Conservation (phyloP, 176 grass and related monocot genomes). For the Phoenix dactylifera region DNA sequence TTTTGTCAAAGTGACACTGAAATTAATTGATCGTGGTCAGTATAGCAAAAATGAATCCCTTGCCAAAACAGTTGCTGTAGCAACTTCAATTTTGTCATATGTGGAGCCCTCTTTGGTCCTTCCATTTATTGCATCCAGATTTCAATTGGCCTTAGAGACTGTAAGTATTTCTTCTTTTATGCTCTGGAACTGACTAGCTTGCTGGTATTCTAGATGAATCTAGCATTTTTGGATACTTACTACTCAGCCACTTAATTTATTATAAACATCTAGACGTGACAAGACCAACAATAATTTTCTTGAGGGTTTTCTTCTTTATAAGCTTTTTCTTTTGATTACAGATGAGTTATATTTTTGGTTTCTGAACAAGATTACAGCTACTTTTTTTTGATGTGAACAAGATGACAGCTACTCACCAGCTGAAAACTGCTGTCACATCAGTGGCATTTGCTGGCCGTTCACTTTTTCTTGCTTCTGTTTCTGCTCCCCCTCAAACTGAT, state of each 20-base stretch:
- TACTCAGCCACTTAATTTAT: too few species aligned
- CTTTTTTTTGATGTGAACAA: too few species aligned
- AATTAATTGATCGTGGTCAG: constrained; percentile 92
- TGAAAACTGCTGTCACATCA: constrained; percentile 89
- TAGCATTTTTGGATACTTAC: neutral
- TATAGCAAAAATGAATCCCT: constrained; percentile 90
- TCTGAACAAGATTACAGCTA: too few species aligned
- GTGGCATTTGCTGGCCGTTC: constrained; percentile 84
- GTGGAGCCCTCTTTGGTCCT: constrained; percentile 82
- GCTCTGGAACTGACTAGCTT: too few species aligned
- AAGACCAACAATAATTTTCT: too few species aligned
- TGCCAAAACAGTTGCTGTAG: constrained; percentile 74
- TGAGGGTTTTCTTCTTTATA: too few species aligned
- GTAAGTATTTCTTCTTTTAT: constrained; percentile 38
- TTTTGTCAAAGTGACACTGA: constrained; percentile 70
- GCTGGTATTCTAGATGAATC: constrained; percentile 8
- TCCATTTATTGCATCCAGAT: constrained; percentile 75
- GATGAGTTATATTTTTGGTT: constrained; percentile 13
- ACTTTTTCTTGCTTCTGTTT: constrained; percentile 57
- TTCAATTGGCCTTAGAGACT: constrained; percentile 84
- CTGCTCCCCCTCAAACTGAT: constrained; percentile 38
- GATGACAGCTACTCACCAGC: constrained; percentile 93
- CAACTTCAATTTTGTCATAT: constrained; percentile 85
- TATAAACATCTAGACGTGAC: too few species aligned
- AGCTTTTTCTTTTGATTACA: neutral